Conservation (phyloP, 2,329 filamentous ascomycete species). For the Chrysoporthe puriensis region DNA sequence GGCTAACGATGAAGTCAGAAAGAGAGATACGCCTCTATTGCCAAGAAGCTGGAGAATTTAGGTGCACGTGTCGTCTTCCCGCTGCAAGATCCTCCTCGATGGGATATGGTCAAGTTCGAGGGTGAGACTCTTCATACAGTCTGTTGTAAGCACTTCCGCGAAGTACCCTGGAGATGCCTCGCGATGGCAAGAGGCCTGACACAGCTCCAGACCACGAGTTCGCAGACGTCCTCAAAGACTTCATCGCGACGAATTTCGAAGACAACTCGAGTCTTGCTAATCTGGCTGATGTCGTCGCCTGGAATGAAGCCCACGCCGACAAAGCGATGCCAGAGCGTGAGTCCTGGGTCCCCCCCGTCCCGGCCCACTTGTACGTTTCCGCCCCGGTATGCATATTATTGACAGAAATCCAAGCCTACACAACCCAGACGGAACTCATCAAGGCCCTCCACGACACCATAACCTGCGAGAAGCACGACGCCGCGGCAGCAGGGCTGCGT, state of each 20-base stretch:
- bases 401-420: slow-evolving; percentile 15
- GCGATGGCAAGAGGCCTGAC: not conserved
- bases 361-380: too few species aligned
- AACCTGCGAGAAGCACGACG: slow-evolving; percentile 21
- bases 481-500: slow-evolving; percentile 20
- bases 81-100: slow-evolving; percentile 21
- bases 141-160: slow-evolving; percentile 25
- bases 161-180: not conserved
- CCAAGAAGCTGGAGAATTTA: slow-evolving; percentile 22
- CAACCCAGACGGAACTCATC: slow-evolving; percentile 28
- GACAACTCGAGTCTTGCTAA: slow-evolving; percentile 23
- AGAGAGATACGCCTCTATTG: slow-evolving; percentile 25
- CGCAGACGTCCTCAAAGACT: slow-evolving; percentile 18
- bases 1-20: slow-evolving; percentile 20
- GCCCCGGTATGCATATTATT: not conserved
- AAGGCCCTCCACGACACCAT: slow-evolving; percentile 26
- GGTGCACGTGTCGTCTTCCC: slow-evolving; percentile 29
- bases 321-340: slow-evolving; percentile 31
- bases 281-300: slow-evolving; percentile 32
- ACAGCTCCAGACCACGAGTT: slow-evolving; percentile 28
- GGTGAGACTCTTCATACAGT: slow-evolving; percentile 29
- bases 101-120: slow-evolving; percentile 20
- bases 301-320: slow-evolving; percentile 32
- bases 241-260: slow-evolving; percentile 28
- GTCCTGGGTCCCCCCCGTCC: not conserved